phyloP scores from a whole-genome alignment of 2,329 filamentous ascomycete species.

The Xylaria sp. region DNA sequence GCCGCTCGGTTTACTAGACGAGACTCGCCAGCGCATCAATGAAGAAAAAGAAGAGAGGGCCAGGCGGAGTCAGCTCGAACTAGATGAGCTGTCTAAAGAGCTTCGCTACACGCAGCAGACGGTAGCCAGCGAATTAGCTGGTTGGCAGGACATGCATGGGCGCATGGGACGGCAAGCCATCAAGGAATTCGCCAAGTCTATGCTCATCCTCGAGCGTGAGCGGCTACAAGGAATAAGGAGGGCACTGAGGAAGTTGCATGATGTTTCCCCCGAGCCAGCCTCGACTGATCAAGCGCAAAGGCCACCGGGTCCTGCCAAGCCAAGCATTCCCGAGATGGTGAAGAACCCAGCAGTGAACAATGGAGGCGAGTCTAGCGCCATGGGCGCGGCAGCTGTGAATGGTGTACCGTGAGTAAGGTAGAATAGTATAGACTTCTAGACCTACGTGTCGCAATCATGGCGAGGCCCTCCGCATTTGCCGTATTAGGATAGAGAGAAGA shows the following conservation, averaged over 20 bases:
- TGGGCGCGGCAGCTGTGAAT: conserved; percentile 39
- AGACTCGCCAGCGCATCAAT: conserved; percentile 82
- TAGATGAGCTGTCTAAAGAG: conserved; percentile 80
- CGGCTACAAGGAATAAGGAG: conserved; percentile 83
- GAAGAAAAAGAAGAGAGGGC: conserved; percentile 88
- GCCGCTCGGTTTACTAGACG: conserved; percentile 85
- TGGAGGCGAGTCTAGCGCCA: conserved; percentile 41
- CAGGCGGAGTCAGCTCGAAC: conserved; percentile 74
- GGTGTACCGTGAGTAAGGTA: conserved; percentile 39
- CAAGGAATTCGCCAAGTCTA: conserved; percentile 77
- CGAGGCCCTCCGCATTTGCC: conserved; percentile 3
- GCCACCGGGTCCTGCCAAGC: background rate
- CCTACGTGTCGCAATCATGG: conserved; percentile 4
- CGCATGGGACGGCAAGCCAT: conserved; percentile 79
- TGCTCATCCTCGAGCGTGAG: conserved; percentile 83
- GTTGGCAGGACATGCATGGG: conserved; percentile 92
- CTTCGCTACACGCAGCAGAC: conserved; percentile 92
- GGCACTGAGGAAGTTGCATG: conserved; percentile 73
- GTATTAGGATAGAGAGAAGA: conserved; percentile 3
- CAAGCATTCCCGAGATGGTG: background rate
- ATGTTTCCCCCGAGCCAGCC: conserved; percentile 38
- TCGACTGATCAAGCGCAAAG: background rate
- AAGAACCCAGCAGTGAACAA: conserved; percentile 5
- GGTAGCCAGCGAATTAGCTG: conserved; percentile 89
- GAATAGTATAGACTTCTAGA: conserved; percentile 27